phyloP scores from a whole-genome alignment of 352 stramenopile genomes.

The Phytopythium mirpurense region DNA sequence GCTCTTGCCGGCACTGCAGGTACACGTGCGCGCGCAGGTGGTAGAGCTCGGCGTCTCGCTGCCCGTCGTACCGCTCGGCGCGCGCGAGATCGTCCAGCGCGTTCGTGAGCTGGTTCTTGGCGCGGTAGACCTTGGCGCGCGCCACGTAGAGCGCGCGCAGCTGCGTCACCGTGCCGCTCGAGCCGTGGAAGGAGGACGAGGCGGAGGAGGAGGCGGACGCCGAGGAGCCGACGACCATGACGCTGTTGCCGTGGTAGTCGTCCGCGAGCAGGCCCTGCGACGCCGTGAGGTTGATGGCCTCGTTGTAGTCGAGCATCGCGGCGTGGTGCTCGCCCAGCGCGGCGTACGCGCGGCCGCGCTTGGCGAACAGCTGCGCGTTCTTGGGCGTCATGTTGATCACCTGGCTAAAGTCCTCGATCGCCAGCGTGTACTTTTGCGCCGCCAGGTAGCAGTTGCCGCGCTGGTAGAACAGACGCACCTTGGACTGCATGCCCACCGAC shows the following conservation, averaged over 20 bases:
- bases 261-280: slow-evolving; percentile 30
- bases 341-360: slow-evolving; percentile 57
- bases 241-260: slow-evolving; percentile 6
- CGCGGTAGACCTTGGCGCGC: slow-evolving; percentile 41
- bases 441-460: slow-evolving; percentile 53
- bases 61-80: slow-evolving; percentile 38
- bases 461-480: slow-evolving; percentile 58
- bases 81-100: slow-evolving; percentile 50
- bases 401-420: slow-evolving; percentile 66
- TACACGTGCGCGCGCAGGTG: slow-evolving; percentile 54
- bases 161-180: slow-evolving; percentile 24
- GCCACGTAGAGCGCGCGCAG: slow-evolving; percentile 43
- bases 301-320: slow-evolving; percentile 60
- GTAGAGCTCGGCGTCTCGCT: slow-evolving; percentile 52
- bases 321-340: slow-evolving; percentile 40
- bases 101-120: slow-evolving; percentile 46
- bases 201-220: not conserved
- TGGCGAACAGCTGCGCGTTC: slow-evolving; percentile 60
- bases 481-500: slow-evolving; percentile 14
- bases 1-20: slow-evolving; percentile 36
- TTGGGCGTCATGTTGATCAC: slow-evolving; percentile 67
- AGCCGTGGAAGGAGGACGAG: not conserved
- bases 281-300: slow-evolving; percentile 47
- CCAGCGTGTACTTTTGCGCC: slow-evolving; percentile 46
- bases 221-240: slow-evolving; percentile 12